Evolutionary conservation across 2,329 filamentous ascomycete species (phyloP).

Genomic region (Calonectria hongkongensis): DNA sequence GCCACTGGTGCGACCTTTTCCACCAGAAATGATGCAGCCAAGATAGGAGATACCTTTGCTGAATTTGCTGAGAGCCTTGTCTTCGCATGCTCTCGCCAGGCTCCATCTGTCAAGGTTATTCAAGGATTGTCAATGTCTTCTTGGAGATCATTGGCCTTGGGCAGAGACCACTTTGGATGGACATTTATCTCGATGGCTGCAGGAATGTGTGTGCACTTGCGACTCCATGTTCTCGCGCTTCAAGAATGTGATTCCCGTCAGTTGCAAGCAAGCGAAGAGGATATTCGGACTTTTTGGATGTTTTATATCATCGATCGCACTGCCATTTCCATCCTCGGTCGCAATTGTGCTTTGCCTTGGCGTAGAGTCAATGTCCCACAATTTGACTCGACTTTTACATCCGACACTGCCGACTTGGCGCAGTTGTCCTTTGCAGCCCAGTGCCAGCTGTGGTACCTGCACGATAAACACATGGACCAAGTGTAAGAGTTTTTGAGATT

Average conservation of each 20-base stretch:
- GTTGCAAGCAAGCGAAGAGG: slow-evolving; percentile 17
- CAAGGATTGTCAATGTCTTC: slow-evolving; percentile 28
- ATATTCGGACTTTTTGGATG: slow-evolving; percentile 26
- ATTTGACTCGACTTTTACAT: slow-evolving; percentile 22
- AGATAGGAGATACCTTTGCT: slow-evolving; percentile 8
- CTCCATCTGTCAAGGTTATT: slow-evolving; percentile 17
- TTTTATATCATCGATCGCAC: slow-evolving; percentile 31
- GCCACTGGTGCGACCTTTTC: slow-evolving; percentile 28
- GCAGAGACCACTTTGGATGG: slow-evolving; percentile 21
- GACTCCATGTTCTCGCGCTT: slow-evolving; percentile 14
- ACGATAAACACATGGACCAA: slow-evolving; percentile 24
- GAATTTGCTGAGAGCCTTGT: slow-evolving; percentile 17
- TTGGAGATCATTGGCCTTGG: slow-evolving; percentile 10
- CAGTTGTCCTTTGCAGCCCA: slow-evolving; percentile 20
- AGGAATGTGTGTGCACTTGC: slow-evolving; percentile 17
- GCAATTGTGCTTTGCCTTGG: slow-evolving; percentile 24
- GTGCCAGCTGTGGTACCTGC: slow-evolving; percentile 16
- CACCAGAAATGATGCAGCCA: background rate
- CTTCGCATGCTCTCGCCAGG: slow-evolving; percentile 11
- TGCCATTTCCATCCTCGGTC: slow-evolving; percentile 6
- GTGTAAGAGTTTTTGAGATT: background rate
- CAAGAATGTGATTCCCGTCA: slow-evolving; percentile 25
- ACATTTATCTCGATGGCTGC: slow-evolving; percentile 34
- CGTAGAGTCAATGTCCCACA: slow-evolving; percentile 24
- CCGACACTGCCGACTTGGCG: slow-evolving; percentile 1